These are phyloP conservation scores for Xylaria sp. DNA, from an alignment of 2,329 filamentous ascomycete genomes.

Conservation along the genomic window DNA sequence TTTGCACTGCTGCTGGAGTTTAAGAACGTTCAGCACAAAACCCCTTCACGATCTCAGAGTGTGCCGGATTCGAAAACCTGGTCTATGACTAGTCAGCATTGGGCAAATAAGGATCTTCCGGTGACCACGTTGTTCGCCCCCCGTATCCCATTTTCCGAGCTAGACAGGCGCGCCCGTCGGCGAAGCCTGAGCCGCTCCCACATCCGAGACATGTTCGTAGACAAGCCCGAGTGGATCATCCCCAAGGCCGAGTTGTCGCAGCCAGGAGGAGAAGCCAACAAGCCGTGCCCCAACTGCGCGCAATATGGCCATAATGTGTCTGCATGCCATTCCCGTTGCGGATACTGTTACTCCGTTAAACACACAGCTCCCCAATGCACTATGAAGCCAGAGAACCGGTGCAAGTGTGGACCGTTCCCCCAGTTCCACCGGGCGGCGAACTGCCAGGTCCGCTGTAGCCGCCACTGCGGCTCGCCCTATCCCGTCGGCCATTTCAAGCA, in stretches of 20 bases:
- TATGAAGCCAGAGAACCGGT: conserved; percentile 32
- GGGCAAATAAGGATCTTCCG: too few species aligned
- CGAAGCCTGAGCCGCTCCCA: conserved; percentile 35
- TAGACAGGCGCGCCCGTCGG: conserved; percentile 32
- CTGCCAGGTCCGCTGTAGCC: conserved; percentile 34
- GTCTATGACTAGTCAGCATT: conserved; percentile 2
- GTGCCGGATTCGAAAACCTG: conserved; percentile 17
- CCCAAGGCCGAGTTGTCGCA: not conserved
- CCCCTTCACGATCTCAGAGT: conserved; percentile 19
- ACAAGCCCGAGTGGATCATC: conserved; percentile 23
- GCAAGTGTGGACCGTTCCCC: conserved; percentile 38
- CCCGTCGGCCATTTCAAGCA: conserved; percentile 28
- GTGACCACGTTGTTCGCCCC: conserved; percentile 22
- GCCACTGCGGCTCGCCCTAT: conserved; percentile 28
- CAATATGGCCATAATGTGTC: conserved; percentile 24
- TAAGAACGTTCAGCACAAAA: conserved; percentile 4
- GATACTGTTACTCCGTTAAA: conserved; percentile 31
- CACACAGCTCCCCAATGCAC: conserved; percentile 32
- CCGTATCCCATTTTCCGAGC: conserved; percentile 25
- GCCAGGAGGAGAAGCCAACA: not conserved
- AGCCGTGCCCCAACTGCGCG: conserved; percentile 32
- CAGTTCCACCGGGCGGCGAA: conserved; percentile 32
- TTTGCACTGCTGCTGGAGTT: too few species aligned
- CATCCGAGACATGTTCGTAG: conserved; percentile 34
- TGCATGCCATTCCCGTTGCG: conserved; percentile 30